Evolutionary conservation across 2,329 filamentous ascomycete genomes (phyloP).

Genomic region (Aureobasidium sp.): DNA sequence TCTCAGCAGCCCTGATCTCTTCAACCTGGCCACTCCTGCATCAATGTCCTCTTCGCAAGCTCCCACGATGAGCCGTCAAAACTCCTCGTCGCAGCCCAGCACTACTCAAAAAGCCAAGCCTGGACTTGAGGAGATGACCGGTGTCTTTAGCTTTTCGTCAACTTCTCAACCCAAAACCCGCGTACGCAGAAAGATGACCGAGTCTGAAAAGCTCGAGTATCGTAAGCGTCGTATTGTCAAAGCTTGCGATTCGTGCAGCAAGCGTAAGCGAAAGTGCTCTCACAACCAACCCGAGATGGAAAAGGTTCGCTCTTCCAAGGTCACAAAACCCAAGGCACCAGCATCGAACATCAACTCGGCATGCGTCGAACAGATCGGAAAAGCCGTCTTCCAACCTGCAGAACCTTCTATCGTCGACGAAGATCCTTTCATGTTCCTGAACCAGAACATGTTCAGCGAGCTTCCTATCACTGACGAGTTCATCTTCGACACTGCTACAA

Average conservation of each 20-base stretch:
- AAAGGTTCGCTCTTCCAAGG: constrained; percentile 16
- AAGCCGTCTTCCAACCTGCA: not conserved
- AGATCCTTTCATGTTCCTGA: constrained; percentile 11
- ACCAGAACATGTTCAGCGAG: constrained; percentile 1
- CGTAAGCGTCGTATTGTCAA: constrained; percentile 29
- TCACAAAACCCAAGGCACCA: constrained; percentile 8
- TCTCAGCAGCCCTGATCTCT: constrained; percentile 25
- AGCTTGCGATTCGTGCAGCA: constrained; percentile 29
- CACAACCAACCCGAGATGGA: constrained; percentile 22
- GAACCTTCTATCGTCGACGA: not conserved
- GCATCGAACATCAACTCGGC: not conserved
- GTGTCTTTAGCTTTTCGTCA: constrained; percentile 29
- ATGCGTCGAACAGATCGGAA: not conserved
- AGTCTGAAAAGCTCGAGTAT: constrained; percentile 30
- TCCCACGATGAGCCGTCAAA: constrained; percentile 11
- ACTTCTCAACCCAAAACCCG: constrained; percentile 27
- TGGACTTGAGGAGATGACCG: constrained; percentile 29
- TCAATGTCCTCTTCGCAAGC: constrained; percentile 20
- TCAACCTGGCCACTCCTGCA: constrained; percentile 22
- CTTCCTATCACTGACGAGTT: constrained; percentile 18
- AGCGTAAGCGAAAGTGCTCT: constrained; percentile 26
- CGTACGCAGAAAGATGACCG: constrained; percentile 30
- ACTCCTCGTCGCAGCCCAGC: not conserved
- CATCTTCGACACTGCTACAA: constrained; percentile 14
- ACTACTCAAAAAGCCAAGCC: constrained; percentile 12